Evolutionary conservation across 2,329 filamentous ascomycete species (phyloP), one percentile per base, ranked within the genome.

Genomic region (Neopestalotiopsis clavispora): DNA sequence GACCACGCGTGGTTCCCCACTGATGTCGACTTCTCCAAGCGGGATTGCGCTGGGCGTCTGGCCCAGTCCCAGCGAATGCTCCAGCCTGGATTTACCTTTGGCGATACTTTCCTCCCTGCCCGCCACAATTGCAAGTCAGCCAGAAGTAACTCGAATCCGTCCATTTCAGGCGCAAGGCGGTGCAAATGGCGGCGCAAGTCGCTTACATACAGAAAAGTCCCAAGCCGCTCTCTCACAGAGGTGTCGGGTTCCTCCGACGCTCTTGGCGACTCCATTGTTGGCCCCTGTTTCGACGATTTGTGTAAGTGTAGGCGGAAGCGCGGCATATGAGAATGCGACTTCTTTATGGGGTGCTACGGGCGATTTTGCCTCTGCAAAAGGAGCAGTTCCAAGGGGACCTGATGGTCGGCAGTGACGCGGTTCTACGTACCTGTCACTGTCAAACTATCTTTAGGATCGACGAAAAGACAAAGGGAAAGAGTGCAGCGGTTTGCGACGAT

Each of bases 31-130:
- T 65, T 82, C 78, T 6, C 75, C 79, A 0, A 77, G 71, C 1
- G 84, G 84, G 30, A 86, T 77, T 2, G 80, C 82, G 71, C 84
- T 85, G 20, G 84, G 82, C 58, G 76, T 79, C 38, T 78, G 76
- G 68, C 84, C 84, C 4, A 86, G 79, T 0, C 84, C 84, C 10
- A 84, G 75, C 17, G 80, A 75, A 57, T 84, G 80, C 69, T 85
- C 77, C n/a, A 86, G 72, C 63, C 75, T 76, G 52, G 81, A 69
- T 70, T 81, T 82, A 52, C 79, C 77, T 68, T 84, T 84, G 42
- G 82, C 67, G 5, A 82, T 73, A 57, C 78, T 77, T 20, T 79
- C 76, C 57, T 59, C 45, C 52, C 65, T 64, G 13, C 34, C n/a
- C 20, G 17, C n/a, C n/a, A 12, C n/a, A 13, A 14, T 30, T 20